Evolutionary conservation across 805 yeast species (phyloP), one percentile per base, ranked within the genome.

Genomic region (Wickerhamiella lipophila): DNA sequence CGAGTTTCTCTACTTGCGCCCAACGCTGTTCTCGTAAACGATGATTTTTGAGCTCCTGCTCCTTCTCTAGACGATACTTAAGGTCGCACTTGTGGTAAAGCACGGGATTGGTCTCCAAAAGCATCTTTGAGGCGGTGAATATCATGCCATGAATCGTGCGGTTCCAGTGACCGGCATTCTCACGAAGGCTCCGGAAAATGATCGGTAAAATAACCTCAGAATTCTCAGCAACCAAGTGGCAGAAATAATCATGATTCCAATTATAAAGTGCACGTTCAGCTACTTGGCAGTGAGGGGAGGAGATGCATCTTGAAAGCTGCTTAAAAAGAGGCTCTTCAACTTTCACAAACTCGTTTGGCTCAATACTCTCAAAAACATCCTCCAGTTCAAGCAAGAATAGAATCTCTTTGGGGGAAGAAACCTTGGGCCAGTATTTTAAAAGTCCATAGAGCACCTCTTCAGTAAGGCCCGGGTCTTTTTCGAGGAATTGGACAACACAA

Each of bases 401-500:
- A 22, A 92, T 84, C 67, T 92, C 98, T 61, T 92, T 92, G 12
- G 96, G 92, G 22, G 94, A 80, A 61, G 86, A 86, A 45, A 84
- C 80, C 65, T 92, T 92, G 49, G 98, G 98, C 98, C 98, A 92
- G 68, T 80, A 92, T 60, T 94, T 75, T 58, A 92, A 68, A 52
- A 92, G 69, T 2, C 96, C 96, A 85, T 85, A 79, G 23, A 92
- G 77, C n/a, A 92, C 97, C 63, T 88, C 97, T 64, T 88, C 96
- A 1, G 97, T 89, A 57, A 92, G 71, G 12, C 75, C 55, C 2
- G 95, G 94, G 62, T 92, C 98, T 65, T 92, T 92, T 60, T 92
- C 98, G 58, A 92, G 70, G 64, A 92, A 92, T 68, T 92, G 98
- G 25, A 92, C 94, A 36, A 92, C 83, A 68, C 98, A 92, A 66